Evolutionary conservation across 1,284 basidiomycete species (phyloP), one percentile per base, ranked within the genome.

Genomic region (Heterobasidion annosum): DNA sequence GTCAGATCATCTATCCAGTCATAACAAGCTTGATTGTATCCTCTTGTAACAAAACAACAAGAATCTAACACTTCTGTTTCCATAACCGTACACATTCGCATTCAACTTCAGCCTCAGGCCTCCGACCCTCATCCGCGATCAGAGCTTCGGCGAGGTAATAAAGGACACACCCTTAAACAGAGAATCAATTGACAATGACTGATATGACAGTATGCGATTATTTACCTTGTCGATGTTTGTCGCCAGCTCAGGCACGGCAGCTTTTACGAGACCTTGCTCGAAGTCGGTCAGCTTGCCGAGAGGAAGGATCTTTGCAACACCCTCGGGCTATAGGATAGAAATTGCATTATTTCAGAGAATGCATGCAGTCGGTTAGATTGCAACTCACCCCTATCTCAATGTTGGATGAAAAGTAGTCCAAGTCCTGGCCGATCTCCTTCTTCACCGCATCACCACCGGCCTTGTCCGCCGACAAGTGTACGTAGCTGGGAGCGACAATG

Each of bases 391-490:
- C 91, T 58, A 96, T 84, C 72, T 92, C 88, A 58, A 96, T 79
- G 54, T 80, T 85, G 44, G 84, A 81, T 33, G 91, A 89, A 78
- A 97, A 96, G 77, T 82, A 95, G 55, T 86, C 83, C 48, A 94
- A 67, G n/a, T 83, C 78, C 55, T 71, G 64, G 8, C 78, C 82
- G 52, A 91, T 73, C 63, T 87, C 85, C 67, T 77, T 77, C 68
- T 75, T 77, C 58, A 82, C 59, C 34, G 72, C 76, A 25, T 78
- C 80, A 50, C 82, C 88, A 57, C 92, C 88, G 57, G 72, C 74
- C 62, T 78, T 72, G 73, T 94, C 93, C 16, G 93, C 82, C 50
- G 78, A 71, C 62, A 92, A 83, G 70, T 91, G 81, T 64, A 98
- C 91, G 65, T 87, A 98, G 58, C 84, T 88, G 35, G 94, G 94